Evolutionary conservation across 345 rosid species (phyloP), one percentile per base, ranked within the genome.

Genomic region (Laguncularia racemosa): DNA sequence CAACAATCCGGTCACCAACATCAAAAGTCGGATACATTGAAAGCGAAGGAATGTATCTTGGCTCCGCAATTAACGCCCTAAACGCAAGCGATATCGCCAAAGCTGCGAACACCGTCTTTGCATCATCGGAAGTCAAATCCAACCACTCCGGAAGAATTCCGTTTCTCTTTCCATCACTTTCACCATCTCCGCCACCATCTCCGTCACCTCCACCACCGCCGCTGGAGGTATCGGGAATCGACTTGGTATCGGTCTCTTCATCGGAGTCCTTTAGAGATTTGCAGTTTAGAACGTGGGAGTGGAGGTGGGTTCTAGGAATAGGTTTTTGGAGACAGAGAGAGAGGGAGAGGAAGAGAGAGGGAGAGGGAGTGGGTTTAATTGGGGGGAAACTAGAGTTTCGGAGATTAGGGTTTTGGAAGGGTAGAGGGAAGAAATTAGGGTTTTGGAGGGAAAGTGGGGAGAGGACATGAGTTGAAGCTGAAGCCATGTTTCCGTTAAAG

Each of bases 21-120:
- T 89, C 96, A 70, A 93, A 89, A 16, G 96, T 89, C 28, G 99
- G 99, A 82, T 89, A 93, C 99, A 93, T 93, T 28, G 97, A 93
- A 83, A 93, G 67, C 56, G 96, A 89, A 72, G 99, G 97, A 68
- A 93, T 93, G 67, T 70, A 93, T 74, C 97, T 82, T 1, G 97
- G 96, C 81, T 93, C 99, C 13, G 96, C 97, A 50, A 89, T 77
- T 52, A 93, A 85, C 52, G 82, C 59, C 69, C 96, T 71, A 71
- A 93, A 93, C 13, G 97, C 99, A 19, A 87, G 59, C 15, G 95
- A 85, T 17, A 93, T 76, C 21, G 83, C 79, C 16, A 93, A 46
- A 1, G 96, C 97, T 28, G 81, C 81, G 46, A 87, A 50, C 59
- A 93, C 95, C 12, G 96, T 87, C 71, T 81, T 84, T 4, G 84